phyloP scores from a whole-genome alignment of 106 monocot species.

The Platanthera zijinensis region DNA sequence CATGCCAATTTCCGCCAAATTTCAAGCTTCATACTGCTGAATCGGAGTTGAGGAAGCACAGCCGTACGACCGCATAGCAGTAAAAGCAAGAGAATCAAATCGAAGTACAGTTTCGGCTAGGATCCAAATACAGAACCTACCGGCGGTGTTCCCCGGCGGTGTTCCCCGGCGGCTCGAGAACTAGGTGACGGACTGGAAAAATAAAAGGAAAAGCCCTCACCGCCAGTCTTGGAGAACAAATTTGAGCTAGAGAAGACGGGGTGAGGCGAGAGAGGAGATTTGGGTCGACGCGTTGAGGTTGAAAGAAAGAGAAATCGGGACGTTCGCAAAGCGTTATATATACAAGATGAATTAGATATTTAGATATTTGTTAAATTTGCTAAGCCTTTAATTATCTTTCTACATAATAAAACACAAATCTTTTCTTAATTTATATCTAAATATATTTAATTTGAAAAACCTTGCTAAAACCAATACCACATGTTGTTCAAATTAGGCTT shows the following conservation, averaged over 20 bases:
- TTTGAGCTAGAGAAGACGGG: not conserved
- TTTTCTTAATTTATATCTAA: not conserved
- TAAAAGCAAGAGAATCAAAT: constrained; percentile 1
- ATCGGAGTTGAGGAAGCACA: not conserved
- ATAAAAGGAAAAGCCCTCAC: not conserved
- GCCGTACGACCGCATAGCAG: not conserved
- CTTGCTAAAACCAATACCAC: not conserved
- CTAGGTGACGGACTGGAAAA: not conserved
- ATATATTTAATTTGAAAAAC: not conserved
- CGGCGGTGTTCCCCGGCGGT: not conserved
- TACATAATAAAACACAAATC: not conserved
- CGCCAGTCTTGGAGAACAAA: not conserved
- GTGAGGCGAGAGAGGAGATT: not conserved
- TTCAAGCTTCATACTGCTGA: not conserved
- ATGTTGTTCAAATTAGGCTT: not conserved
- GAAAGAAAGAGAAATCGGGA: not conserved
- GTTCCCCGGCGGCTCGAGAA: not conserved
- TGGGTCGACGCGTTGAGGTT: not conserved
- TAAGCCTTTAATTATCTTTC: not conserved
- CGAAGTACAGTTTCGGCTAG: not conserved
- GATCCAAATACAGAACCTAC: constrained; percentile 5
- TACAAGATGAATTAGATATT: not conserved
- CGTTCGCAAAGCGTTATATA: not conserved
- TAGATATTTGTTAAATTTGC: not conserved
- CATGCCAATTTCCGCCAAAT: not conserved